Evolutionary conservation across 192 early-diverging fungal species (phyloP).

Genomic region (Phlyctochytrium planicorne): DNA sequence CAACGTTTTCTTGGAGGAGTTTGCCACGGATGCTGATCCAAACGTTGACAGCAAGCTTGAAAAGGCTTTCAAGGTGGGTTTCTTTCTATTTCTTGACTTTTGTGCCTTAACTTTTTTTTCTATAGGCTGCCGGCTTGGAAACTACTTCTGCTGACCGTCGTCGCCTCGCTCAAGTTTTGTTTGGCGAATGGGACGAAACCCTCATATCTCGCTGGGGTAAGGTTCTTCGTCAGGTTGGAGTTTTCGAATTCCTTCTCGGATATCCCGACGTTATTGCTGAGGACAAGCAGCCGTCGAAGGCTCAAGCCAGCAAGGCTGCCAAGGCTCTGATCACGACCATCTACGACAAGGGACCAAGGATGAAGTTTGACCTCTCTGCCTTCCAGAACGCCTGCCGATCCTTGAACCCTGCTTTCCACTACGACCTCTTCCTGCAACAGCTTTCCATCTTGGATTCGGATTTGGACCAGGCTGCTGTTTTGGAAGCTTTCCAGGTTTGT

Average conservation of each 20-base stretch:
- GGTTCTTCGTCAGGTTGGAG: conserved; percentile 9
- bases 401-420: conserved; percentile 22
- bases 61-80: conserved; percentile 9
- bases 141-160: background rate
- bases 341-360: conserved; percentile 22
- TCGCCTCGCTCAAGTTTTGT: conserved; percentile 1
- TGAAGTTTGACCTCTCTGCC: conserved; percentile 17
- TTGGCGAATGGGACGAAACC: conserved; percentile 13
- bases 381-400: conserved; percentile 19
- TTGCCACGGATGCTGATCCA: conserved; percentile 1
- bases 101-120: too few species aligned
- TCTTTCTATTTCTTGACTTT: too few species aligned
- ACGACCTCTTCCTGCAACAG: conserved; percentile 18
- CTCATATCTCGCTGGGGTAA: conserved; percentile 2
- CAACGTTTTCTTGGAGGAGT: conserved; percentile 19
- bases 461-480: background rate
- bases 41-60: conserved; percentile 15
- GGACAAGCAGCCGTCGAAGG: conserved; percentile 10
- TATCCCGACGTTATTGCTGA: conserved; percentile 9
- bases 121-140: conserved; percentile 16
- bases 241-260: conserved; percentile 6
- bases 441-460: background rate
- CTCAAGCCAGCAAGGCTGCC: background rate
- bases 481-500: background rate
- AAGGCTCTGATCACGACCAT: conserved; percentile 23